phyloP scores from a whole-genome alignment of 306 rosid species.

The Potentilla sterilis region DNA sequence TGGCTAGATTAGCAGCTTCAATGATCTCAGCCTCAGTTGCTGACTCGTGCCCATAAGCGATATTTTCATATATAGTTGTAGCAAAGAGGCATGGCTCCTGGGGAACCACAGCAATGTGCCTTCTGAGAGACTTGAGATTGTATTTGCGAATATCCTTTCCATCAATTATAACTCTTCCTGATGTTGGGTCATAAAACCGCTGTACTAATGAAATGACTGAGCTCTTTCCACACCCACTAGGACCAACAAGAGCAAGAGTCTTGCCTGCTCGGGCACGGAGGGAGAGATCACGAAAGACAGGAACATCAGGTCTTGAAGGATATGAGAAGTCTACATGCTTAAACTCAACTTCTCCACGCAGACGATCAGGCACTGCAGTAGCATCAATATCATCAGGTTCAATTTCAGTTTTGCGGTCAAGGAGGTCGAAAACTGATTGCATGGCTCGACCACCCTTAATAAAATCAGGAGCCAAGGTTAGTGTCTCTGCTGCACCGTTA shows the following conservation, averaged over 20 bases:
- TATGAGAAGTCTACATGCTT: constrained; percentile 92
- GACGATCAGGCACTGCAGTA: constrained; percentile 70
- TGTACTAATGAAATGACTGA: constrained; percentile 81
- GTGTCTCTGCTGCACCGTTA: constrained; percentile 96
- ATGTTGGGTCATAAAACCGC: constrained; percentile 87
- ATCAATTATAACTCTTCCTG: constrained; percentile 82
- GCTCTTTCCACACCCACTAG: constrained; percentile 99
- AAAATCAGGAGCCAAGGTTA: constrained; percentile 97
- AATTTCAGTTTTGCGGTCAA: constrained; percentile 94
- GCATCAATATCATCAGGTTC: constrained; percentile 90
- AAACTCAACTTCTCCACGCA: constrained; percentile 93
- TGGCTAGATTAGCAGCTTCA: constrained; percentile 89
- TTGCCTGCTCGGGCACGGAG: constrained; percentile 96
- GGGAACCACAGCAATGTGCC: constrained; percentile 88
- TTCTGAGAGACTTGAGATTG: constrained; percentile 88
- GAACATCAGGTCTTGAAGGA: constrained; percentile 86
- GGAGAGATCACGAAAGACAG: constrained; percentile 78
- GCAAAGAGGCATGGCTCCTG: constrained; percentile 96
- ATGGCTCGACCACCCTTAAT: constrained; percentile 96
- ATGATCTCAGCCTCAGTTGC: constrained; percentile 87
- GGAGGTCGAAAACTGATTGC: constrained; percentile 93
- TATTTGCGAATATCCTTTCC: constrained; percentile 91
- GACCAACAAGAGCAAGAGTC: constrained; percentile 96
- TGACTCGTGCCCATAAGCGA: constrained; percentile 90
- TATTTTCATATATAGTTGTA: constrained; percentile 77